Conservation (phyloP, 129 eudicot genomes). For the Arctium lappa region DNA sequence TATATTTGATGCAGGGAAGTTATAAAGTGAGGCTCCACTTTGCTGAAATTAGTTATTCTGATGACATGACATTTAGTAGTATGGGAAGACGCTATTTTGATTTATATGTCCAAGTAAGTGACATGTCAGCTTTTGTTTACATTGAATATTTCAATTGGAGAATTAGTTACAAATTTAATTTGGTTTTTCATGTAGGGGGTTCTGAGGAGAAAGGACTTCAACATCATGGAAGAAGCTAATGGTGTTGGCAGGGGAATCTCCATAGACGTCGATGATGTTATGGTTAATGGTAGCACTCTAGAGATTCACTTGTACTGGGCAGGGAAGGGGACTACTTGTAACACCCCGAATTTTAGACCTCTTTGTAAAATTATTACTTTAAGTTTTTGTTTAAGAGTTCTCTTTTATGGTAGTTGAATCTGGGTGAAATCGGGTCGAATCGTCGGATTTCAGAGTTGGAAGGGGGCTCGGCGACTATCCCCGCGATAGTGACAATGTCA, state of each 20-base stretch:
- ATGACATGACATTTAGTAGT: conserved; percentile 50
- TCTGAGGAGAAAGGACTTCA: conserved; percentile 46
- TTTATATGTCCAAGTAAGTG: conserved; percentile 77
- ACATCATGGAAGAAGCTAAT: conserved; percentile 56
- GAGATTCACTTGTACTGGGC: conserved; percentile 89
- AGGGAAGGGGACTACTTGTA: conserved; percentile 88
- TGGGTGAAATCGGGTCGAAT: too few relatives aligned
- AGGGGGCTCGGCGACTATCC: too few relatives aligned
- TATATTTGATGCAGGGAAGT: conserved; percentile 59
- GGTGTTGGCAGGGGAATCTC: conserved; percentile 50
- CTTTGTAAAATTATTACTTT: too few relatives aligned
- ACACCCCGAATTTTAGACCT: too few relatives aligned
- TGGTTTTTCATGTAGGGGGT: conserved; percentile 49
- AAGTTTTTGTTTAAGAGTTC: too few relatives aligned
- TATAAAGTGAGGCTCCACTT: conserved; percentile 81
- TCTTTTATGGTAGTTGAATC: too few relatives aligned
- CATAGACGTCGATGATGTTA: conserved; percentile 44
- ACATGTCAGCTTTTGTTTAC: conserved; percentile 5
- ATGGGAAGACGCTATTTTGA: conserved; percentile 75
- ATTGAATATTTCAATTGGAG: background rate
- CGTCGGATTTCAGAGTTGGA: too few relatives aligned
- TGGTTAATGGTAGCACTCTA: conserved; percentile 64
- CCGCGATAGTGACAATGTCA: too few relatives aligned
- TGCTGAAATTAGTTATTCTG: conserved; percentile 76
- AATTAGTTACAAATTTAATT: conserved; percentile 7